Base-by-base conservation (phyloP, 768 basidiomycete species). In the Mycena sanguinolenta region DNA sequence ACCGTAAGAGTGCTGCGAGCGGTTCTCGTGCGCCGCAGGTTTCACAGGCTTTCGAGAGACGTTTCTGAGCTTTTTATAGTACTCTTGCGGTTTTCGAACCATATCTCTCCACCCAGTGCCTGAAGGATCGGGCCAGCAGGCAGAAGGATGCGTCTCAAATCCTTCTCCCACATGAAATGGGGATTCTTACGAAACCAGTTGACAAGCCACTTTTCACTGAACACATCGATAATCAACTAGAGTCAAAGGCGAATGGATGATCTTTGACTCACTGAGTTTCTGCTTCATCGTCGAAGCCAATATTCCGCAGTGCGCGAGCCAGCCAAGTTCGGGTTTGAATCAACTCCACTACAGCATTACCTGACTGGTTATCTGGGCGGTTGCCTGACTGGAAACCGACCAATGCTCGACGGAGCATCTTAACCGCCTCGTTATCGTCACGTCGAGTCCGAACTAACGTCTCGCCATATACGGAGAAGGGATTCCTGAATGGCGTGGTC, bases 111-210 rank as follows among this genome's bases (percentile, higher is more conserved):
- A 10, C 75, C 77, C 10, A 78, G 58, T 4, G 49, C 74, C 12
- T 54, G 34, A 6, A 74, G 61, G 6, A 78, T 70, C 4, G 72
- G 74, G 38, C 71, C 74, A 14, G 50, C 32, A 21, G 69, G 59
- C 32, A 63, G 65, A 28, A 60, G 49, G 25, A 59, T 23, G 64
- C 27, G 49, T 55, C 44, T 54, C 46, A 49, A 4, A 25, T 42
- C 16, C 23, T 7, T 59, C n/a, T 70, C 64, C 32, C 0, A 3
- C 25, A 73, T 49, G 13, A 27, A 5, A 17, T 53, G 36, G 9
- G 73, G 73, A 44, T 75, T 75, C 72, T 77, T 77, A 38, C 67
- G 58, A 42, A 78, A 69, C 69, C 65, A 77, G 46, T 67, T 74
- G 32, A 73, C 69, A 21, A 72, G 23, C 67, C 64, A 75, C 14